Percentiles rank a stretch among this genome's conserved stretches.
Conservation (phyloP, 2,329 filamentous ascomycete species). For the Aspergillus alliaceus region DNA sequence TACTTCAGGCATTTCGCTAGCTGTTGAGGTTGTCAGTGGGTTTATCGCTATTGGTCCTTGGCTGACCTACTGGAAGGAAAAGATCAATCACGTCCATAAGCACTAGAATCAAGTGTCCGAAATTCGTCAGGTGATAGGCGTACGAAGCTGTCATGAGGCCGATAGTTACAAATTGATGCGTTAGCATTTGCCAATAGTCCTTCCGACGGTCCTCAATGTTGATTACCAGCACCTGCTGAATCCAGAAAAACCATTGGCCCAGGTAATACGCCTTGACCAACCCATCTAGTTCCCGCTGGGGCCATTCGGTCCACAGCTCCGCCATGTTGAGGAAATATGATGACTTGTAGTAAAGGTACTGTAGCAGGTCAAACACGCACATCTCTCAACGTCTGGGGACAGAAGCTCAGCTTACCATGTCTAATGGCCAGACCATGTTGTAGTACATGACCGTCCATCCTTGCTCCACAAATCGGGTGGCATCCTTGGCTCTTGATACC, state of each 20-base stretch:
- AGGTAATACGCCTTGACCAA: slow-evolving; percentile 81
- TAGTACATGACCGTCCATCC: slow-evolving; percentile 82
- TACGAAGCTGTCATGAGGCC: slow-evolving; percentile 74
- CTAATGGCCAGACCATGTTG: slow-evolving; percentile 71
- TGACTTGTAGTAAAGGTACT: slow-evolving; percentile 74
- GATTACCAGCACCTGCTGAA: slow-evolving; percentile 84
- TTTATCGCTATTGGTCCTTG: slow-evolving; percentile 53
- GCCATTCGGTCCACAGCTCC: slow-evolving; percentile 78
- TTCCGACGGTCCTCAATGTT: slow-evolving; percentile 87
- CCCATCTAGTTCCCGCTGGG: slow-evolving; percentile 67
- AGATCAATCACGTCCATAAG: slow-evolving; percentile 87
- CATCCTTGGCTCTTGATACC: slow-evolving; percentile 66
- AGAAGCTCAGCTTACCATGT: slow-evolving; percentile 61
- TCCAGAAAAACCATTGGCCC: slow-evolving; percentile 80
- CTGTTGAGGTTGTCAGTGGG: slow-evolving; percentile 30
- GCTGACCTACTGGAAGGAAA: background rate
- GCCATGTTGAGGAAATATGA: slow-evolving; percentile 70
- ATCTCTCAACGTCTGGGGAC: too few species aligned
- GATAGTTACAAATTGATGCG: slow-evolving; percentile 84
- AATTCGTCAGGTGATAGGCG: slow-evolving; percentile 73
- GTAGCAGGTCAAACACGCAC: background rate
- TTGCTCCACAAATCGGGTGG: slow-evolving; percentile 83
- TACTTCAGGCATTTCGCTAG: slow-evolving; percentile 90
- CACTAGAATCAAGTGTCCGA: slow-evolving; percentile 77
- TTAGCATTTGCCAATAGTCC: slow-evolving; percentile 88